Evolutionary conservation across 202 grass and related monocot genomes (phyloP).

Genomic region (Sporobolus alterniflorus): DNA sequence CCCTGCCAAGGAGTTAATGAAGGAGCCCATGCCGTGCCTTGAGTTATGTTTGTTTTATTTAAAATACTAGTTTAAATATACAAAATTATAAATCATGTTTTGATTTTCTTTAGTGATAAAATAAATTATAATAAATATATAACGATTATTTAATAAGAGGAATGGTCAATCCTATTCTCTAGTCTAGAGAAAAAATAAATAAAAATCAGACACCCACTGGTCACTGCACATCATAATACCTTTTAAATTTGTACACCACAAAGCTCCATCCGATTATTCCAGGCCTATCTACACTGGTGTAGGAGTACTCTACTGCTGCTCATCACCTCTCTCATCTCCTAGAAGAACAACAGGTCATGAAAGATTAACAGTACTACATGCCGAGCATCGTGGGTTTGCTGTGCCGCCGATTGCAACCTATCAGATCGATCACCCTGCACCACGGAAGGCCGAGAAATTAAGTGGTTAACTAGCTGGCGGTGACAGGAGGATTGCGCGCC

Average conservation of each 20-base stretch:
- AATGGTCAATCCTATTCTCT: too few relatives aligned
- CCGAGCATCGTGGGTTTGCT: neutral
- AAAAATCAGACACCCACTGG: neutral
- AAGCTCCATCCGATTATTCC: neutral
- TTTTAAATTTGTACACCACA: slow-evolving; percentile 8
- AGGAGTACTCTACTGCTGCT: neutral
- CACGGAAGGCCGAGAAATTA: too few relatives aligned
- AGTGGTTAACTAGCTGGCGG: slow-evolving; percentile 31
- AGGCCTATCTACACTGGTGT: neutral
- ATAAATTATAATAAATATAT: too few relatives aligned
- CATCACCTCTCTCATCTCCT: neutral
- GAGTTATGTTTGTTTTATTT: too few relatives aligned
- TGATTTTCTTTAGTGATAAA: too few relatives aligned
- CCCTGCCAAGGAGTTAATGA: too few relatives aligned
- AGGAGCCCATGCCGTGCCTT: too few relatives aligned
- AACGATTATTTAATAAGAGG: too few relatives aligned
- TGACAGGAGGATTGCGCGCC: slow-evolving; percentile 42
- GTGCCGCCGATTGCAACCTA: neutral
- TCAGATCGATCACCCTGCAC: too few relatives aligned
- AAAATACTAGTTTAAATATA: too few relatives aligned
- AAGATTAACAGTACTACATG: too few relatives aligned
- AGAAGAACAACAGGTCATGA: neutral
- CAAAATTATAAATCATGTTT: too few relatives aligned
- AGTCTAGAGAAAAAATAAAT: neutral
- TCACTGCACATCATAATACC: neutral